Evolutionary conservation across 208 protist species (phyloP).

Genomic region (Crithidia sp.): DNA sequence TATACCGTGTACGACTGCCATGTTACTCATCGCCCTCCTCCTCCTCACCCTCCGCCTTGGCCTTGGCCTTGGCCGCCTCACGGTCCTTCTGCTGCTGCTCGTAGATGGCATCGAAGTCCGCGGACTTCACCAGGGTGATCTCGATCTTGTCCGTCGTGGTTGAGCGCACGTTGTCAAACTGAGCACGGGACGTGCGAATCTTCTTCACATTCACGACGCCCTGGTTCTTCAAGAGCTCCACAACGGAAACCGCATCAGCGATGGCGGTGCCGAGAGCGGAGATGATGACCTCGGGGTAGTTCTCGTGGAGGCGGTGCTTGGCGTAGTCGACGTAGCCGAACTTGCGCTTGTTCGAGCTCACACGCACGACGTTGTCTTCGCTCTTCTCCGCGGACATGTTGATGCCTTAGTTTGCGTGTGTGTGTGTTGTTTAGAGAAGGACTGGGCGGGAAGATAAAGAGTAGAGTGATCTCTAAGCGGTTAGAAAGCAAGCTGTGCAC

Average conservation of each 20-base stretch:
- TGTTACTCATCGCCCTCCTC: conserved; percentile 25
- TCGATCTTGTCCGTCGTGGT: conserved; percentile 84
- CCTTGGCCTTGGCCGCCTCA: conserved; percentile 38
- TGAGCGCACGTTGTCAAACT: conserved; percentile 63
- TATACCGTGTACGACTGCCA: background rate
- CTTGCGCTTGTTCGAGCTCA: conserved; percentile 79
- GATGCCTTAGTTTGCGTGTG: too few relatives aligned
- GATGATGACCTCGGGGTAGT: conserved; percentile 66
- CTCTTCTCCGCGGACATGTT: conserved; percentile 42
- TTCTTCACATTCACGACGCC: conserved; percentile 80
- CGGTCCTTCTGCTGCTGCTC: conserved; percentile 78
- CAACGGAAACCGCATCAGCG: conserved; percentile 86
- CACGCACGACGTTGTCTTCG: conserved; percentile 67
- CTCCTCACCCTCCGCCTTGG: conserved; percentile 21
- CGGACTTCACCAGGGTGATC: conserved; percentile 77
- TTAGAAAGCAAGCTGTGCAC: background rate
- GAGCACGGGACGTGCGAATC: conserved; percentile 81
- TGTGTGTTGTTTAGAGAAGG: conserved; percentile 9
- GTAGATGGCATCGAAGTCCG: conserved; percentile 80
- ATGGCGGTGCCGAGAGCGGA: conserved; percentile 86
- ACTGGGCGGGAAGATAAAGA: conserved; percentile 1
- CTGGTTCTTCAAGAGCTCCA: conserved; percentile 89
- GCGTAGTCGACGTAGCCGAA: conserved; percentile 85
- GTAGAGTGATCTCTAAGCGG: conserved; percentile 4
- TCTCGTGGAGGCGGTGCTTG: conserved; percentile 86